Percentiles rank a stretch among this genome's conserved stretches.
phyloP scores from a whole-genome alignment of 1,284 basidiomycete species.

The Takashimella koratensis region DNA sequence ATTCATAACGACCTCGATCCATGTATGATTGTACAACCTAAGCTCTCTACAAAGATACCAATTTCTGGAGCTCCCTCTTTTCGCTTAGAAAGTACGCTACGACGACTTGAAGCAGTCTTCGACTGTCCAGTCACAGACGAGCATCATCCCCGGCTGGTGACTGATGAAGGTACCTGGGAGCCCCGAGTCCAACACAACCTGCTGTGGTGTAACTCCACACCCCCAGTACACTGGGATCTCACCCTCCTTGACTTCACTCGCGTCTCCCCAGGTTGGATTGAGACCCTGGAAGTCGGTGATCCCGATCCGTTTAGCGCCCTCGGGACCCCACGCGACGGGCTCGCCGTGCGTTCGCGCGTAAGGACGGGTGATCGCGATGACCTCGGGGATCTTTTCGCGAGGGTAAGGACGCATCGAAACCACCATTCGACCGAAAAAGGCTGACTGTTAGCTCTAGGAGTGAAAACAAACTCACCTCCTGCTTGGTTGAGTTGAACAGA shows the following conservation, averaged over 20 bases:
- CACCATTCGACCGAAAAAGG: conserved; percentile 33
- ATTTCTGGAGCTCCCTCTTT: no score
- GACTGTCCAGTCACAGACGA: background rate
- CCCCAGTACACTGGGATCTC: conserved; percentile 44
- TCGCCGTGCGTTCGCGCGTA: conserved; percentile 36
- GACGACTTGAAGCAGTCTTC: background rate
- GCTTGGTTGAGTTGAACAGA: conserved; percentile 14
- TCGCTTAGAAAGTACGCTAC: no score
- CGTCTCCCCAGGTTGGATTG: conserved; percentile 32
- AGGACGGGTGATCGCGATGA: conserved; percentile 26
- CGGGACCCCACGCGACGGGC: conserved; percentile 29
- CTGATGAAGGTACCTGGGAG: background rate
- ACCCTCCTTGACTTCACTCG: conserved; percentile 23
- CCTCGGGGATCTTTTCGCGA: conserved; percentile 14
- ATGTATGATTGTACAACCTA: no score
- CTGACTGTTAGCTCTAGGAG: conserved; percentile 1
- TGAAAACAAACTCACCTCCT: conserved; percentile 15
- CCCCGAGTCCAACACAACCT: conserved; percentile 19
- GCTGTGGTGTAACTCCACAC: conserved; percentile 39
- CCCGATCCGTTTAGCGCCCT: conserved; percentile 26
- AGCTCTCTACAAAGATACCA: no score
- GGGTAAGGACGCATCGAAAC: conserved; percentile 43
- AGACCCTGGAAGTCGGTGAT: conserved; percentile 21
- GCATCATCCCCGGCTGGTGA: background rate
- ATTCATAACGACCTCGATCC: no score